Evolutionary conservation across 805 yeast species (phyloP), one percentile per base, ranked within the genome.

Genomic region (Myxozyma neotropica): DNA sequence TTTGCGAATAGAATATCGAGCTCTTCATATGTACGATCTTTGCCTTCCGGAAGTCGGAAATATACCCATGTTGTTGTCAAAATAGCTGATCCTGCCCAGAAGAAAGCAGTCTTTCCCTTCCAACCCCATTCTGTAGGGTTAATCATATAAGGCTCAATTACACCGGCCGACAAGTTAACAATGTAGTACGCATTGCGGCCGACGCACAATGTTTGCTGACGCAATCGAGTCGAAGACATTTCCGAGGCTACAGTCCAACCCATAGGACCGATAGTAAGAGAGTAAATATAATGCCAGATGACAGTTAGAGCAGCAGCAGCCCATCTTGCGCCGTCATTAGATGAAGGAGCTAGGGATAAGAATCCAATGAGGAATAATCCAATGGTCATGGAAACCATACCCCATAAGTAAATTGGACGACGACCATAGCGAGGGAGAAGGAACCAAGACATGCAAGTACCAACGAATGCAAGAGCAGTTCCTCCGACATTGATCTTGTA

Each of bases 41-140:
- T 76, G 27, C 87, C 81, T 70, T 85, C 89, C 8, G 89, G 88
- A 51, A 83, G 73, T 52, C 81, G 78, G 70, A 81, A 79, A 70
- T 73, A 78, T 36, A 76, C 72, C 82, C 83, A 81, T 38, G 73
- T 63, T 6, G 77, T 19, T n/a, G 74, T 65, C 12, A 71, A 1
- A 4, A 73, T 42, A n/a, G 73, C 69, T 21, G 68, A 63, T 1
- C 75, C 82, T 48, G 78, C 79, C 76, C 53, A 57, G 53, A 57
- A 53, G 36, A 55, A 57, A 6, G 42, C 61, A 17, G 51, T 38
- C 44, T 54, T 53, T 27, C 31, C 58, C 13, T 27, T 27, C 57
- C 57, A 54, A 29, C 43, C 53, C 54, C 79, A 80, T 36, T 73
- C 73, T 17, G 70, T 71, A 1, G 82, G 78, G 64, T 80, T 81